Base-by-base conservation (phyloP, 2,329 filamentous ascomycete species). In the Plenodomus biglobosus region DNA sequence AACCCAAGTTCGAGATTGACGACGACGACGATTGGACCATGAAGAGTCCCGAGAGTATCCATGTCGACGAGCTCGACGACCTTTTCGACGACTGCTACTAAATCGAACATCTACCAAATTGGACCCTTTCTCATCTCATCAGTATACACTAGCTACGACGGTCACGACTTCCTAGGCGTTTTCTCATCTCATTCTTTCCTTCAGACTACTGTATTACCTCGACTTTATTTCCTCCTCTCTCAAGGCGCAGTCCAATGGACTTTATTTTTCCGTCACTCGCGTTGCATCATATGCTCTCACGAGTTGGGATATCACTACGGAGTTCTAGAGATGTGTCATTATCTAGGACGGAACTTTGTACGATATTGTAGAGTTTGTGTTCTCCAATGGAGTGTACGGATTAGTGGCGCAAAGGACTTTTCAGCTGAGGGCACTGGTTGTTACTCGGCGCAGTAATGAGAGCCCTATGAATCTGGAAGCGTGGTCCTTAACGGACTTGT, bases 21-120 rank as follows among this genome's bases (percentile, higher is more conserved):
- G 35, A 37, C 13, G 73, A 70, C 51, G 53, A 62, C 24, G 68
- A 65, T 40, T 69, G 61, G 64, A 57, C 56, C 35, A 72, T 84
- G 64, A 79, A 80, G 68, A 90, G 85, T 68, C 91, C 92, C 1
- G 94, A 97, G 76, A 88, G 85, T 56, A 86, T 97, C 60, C 91
- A 95, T 70, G 83, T 97, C 40, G 90, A 96, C 39, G 94, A 99
- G 77, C 84, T 97, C 19, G 92, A 97, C 66, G 85, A 88, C 61
- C 82, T 96, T 69, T 83, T 96, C 64, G 86, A 88, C 66, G 85
- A 83, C 59, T 32, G 27, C 27, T 90, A 85, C 71, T 90, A 75
- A 80, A 39, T 34, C 15, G 35, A 15, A 6, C 27, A 37, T 15
- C 3, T 20, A 37, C 16, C 35, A 37, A 20, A 37, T 20, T 37